Conservation (phyloP, 225 moss, liverwort and hornwort genomes). For the Polytrichum commune region DNA sequence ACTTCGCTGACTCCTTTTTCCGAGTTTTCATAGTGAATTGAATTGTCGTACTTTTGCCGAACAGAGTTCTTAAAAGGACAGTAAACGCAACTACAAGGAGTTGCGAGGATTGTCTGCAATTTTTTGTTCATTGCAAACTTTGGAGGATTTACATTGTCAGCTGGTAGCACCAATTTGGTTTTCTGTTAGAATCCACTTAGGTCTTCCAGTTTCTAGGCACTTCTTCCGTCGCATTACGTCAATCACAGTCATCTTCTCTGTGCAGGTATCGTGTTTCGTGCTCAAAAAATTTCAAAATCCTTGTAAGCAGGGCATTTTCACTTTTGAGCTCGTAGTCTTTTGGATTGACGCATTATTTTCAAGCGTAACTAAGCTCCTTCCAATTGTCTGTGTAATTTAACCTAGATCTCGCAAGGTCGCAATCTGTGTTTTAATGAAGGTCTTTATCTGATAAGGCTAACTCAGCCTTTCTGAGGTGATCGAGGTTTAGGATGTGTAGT, state of each 20-base stretch:
- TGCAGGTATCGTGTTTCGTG: not conserved
- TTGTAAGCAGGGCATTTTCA: not conserved
- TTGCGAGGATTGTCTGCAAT: not conserved
- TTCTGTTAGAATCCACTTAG: not conserved
- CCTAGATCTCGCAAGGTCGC: too few species aligned
- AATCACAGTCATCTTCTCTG: not conserved
- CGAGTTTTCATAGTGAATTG: not conserved
- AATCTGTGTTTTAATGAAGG: not conserved
- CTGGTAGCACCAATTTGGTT: conserved; percentile 2
- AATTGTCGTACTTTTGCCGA: not conserved
- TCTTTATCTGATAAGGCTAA: not conserved
- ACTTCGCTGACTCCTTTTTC: not conserved
- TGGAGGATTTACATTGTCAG: not conserved
- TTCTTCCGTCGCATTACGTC: not conserved
- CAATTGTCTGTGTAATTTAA: not conserved
- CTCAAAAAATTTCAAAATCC: not conserved
- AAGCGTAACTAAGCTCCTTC: not conserved
- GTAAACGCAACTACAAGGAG: conserved; percentile 1
- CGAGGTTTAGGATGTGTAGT: not conserved
- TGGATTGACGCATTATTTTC: not conserved
- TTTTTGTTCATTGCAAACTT: conserved; percentile 1
- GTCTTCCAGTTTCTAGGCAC: not conserved
- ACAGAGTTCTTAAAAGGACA: not conserved
- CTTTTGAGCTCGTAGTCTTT: not conserved
- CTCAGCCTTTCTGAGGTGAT: not conserved